Evolutionary conservation across 2,329 filamentous ascomycete species (phyloP).

Genomic region (Xylariaceae sp.): DNA sequence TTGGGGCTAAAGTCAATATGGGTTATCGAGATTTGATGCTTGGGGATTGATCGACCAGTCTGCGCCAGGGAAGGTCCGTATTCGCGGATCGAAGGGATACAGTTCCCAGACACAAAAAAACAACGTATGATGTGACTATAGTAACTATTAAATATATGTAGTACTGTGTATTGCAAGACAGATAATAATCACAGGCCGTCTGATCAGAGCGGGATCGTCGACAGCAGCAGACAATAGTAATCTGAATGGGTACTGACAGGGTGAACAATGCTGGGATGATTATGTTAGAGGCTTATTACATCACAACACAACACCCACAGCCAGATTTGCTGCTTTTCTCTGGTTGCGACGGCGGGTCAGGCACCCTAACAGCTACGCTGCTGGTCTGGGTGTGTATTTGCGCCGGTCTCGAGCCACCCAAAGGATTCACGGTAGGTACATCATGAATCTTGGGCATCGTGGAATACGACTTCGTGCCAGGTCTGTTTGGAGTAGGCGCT

Average conservation of each 20-base stretch:
- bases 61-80: conserved; percentile 2
- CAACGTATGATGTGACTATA: conserved; percentile 17
- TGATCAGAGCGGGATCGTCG: background rate
- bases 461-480: conserved; percentile 52
- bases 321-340: conserved; percentile 53
- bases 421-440: conserved; percentile 37
- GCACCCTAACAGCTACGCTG: conserved; percentile 40
- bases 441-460: conserved; percentile 59
- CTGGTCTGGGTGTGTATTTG: conserved; percentile 45
- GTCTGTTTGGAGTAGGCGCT: conserved; percentile 42
- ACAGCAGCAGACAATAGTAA: conserved; percentile 2
- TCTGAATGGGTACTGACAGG: conserved; percentile 7
- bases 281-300: conserved; percentile 49
- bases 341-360: conserved; percentile 50
- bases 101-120: conserved; percentile 24
- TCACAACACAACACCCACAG: conserved; percentile 70
- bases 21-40: conserved; percentile 7
- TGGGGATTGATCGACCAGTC: conserved; percentile 1
- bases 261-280: conserved; percentile 11
- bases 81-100: conserved; percentile 11
- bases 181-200: conserved; percentile 11
- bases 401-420: conserved; percentile 45
- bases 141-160: conserved; percentile 22
- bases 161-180: conserved; percentile 19
- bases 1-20: conserved; percentile 3